phyloP scores from a whole-genome alignment of 192 early-diverging fungal genomes.

The Backusella australiensis region DNA sequence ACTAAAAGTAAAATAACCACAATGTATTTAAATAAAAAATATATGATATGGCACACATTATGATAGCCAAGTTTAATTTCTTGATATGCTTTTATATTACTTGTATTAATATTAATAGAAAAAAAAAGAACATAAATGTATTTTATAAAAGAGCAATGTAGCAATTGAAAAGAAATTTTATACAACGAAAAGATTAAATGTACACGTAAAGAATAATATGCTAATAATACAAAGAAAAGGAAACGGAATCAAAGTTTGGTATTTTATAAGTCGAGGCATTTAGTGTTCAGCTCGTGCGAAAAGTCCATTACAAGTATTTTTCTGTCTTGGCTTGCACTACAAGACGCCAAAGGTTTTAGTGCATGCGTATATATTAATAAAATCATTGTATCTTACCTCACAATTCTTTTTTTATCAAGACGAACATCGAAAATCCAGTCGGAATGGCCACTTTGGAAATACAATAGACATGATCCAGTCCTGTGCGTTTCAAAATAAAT shows the following conservation, averaged over 20 bases:
- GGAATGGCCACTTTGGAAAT: constrained; percentile 74
- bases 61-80: too few species aligned
- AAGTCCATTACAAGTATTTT: constrained; percentile 47
- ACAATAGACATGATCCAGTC: constrained; percentile 71
- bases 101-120: not conserved
- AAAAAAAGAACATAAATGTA: not conserved
- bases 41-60: too few species aligned
- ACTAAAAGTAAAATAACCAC: too few species aligned
- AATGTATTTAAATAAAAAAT: too few species aligned
- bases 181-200: not conserved
- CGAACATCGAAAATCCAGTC: constrained; percentile 99
- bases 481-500: not conserved
- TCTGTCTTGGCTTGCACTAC: constrained; percentile 43
- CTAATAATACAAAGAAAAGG: not conserved
- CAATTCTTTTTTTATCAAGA: constrained; percentile 76
- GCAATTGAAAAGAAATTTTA: not conserved
- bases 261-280: constrained; percentile 1
- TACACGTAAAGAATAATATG: not conserved
- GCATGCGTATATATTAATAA: not conserved
- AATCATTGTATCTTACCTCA: constrained; percentile 50
- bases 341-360: constrained; percentile 8
- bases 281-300: constrained; percentile 33
- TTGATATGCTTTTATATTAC: not conserved
- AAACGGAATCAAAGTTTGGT: not conserved
- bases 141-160: not conserved